Evolutionary conservation across 2,329 filamentous ascomycete genomes (phyloP).

Genomic region (Diplodia intermedia): DNA sequence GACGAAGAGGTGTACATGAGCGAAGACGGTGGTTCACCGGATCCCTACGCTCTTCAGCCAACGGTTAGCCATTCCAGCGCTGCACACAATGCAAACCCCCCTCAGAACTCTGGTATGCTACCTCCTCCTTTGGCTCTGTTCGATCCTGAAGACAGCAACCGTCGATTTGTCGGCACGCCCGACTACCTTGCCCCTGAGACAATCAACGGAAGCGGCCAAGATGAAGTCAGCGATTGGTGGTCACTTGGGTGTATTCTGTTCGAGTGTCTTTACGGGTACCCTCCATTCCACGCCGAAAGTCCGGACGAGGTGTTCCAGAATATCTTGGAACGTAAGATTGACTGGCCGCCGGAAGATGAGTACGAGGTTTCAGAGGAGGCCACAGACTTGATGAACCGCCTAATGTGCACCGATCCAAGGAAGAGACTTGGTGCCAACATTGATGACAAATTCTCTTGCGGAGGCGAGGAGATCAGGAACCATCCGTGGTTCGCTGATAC

Average conservation of each 20-base stretch:
- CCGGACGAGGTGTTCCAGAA: conserved; percentile 97
- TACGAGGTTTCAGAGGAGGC: conserved; percentile 80
- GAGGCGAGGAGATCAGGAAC: conserved; percentile 87
- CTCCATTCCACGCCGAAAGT: conserved; percentile 88
- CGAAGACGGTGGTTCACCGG: conserved; percentile 74
- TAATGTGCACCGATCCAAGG: conserved; percentile 84
- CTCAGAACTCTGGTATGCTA: conserved; percentile 75
- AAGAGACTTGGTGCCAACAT: conserved; percentile 85
- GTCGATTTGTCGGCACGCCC: conserved; percentile 93
- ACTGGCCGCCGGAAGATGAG: conserved; percentile 88
- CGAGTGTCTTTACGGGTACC: conserved; percentile 91
- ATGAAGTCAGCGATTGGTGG: conserved; percentile 99
- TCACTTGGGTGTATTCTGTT: conserved; percentile 98
- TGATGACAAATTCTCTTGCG: conserved; percentile 80
- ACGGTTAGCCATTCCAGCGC: conserved; percentile 61
- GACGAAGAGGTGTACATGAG: conserved; percentile 75
- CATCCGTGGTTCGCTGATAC: conserved; percentile 89
- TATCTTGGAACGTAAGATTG: conserved; percentile 85
- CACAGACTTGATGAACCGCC: conserved; percentile 90
- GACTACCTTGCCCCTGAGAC: conserved; percentile 98
- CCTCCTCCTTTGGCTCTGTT: conserved; percentile 93
- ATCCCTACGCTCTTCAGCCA: conserved; percentile 71
- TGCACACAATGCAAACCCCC: conserved; percentile 64
- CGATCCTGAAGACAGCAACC: conserved; percentile 90
- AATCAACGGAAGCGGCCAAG: conserved; percentile 91